Conservation (phyloP, 2,329 filamentous ascomycete genomes). For the Trichoderma guizhouense region DNA sequence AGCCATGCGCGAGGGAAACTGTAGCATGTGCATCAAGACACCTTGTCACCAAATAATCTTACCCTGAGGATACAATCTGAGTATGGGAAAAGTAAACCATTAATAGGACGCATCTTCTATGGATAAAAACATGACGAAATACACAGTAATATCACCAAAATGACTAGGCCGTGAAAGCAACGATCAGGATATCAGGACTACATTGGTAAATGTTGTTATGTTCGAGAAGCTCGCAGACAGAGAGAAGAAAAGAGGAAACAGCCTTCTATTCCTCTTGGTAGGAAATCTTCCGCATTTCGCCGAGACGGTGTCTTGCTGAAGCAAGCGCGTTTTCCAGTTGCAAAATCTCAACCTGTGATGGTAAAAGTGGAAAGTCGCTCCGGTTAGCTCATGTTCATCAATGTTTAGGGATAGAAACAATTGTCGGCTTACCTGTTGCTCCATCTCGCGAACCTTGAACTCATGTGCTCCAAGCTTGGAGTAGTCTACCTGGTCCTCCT, state of each 20-base stretch:
- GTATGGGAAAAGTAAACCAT: neutral
- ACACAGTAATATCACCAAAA: neutral
- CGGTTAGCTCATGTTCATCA: neutral
- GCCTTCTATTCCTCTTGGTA: conserved; percentile 69
- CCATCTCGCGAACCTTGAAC: conserved; percentile 99
- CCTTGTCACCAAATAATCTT: neutral
- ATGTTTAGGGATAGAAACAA: neutral
- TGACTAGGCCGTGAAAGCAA: neutral
- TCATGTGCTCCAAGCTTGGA: conserved; percentile 84
- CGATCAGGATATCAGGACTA: neutral
- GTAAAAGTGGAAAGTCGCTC: neutral
- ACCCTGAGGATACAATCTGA: neutral
- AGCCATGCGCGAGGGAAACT: neutral
- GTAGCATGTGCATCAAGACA: neutral
- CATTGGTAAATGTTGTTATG: neutral
- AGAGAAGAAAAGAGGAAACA: neutral
- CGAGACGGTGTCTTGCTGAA: conserved; percentile 74
- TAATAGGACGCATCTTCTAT: neutral
- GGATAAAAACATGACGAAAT: neutral
- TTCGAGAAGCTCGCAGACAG: neutral
- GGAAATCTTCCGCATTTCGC: conserved; percentile 97
- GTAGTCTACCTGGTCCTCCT: conserved; percentile 85
- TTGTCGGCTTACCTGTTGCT: conserved; percentile 75
- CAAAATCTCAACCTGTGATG: conserved; percentile 81
- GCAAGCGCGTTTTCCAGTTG: conserved; percentile 86